phyloP scores from a whole-genome alignment of 1,284 basidiomycete genomes.

The Xanthoconium separans region DNA sequence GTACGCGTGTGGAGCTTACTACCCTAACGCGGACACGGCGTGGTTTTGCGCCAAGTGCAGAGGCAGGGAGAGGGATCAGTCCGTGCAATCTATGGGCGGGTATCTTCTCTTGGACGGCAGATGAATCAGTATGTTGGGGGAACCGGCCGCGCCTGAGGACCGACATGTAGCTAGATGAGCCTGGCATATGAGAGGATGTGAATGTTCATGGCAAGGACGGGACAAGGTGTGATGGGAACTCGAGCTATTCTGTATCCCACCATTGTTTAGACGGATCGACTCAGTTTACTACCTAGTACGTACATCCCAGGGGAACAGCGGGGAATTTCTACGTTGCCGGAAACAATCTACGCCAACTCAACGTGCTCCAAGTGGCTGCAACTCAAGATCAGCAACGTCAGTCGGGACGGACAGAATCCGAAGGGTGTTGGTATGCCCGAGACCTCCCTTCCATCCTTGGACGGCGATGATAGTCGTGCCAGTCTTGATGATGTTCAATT shows the following conservation, averaged over 20 bases:
- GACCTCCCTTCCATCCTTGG: constrained; percentile 98
- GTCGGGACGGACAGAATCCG: constrained; percentile 84
- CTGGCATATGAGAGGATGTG: not conserved
- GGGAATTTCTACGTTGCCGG: constrained; percentile 14
- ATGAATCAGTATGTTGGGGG: constrained; percentile 38
- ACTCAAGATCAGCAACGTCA: constrained; percentile 77
- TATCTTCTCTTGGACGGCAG: constrained; percentile 62
- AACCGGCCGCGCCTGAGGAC: constrained; percentile 12
- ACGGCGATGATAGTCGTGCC: constrained; percentile 93
- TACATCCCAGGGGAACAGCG: not conserved
- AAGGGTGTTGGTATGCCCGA: constrained; percentile 89
- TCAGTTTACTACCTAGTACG: constrained; percentile 2
- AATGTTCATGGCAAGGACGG: constrained; percentile 1
- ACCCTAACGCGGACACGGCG: constrained; percentile 50
- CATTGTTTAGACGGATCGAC: not conserved
- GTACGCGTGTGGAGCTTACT: constrained; percentile 47
- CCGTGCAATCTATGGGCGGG: constrained; percentile 22
- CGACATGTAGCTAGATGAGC: constrained; percentile 5
- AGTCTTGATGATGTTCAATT: constrained; percentile 85
- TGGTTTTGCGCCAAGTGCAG: constrained; percentile 37
- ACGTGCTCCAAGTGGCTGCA: constrained; percentile 60
- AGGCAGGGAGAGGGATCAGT: constrained; percentile 52
- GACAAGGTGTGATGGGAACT: not conserved
- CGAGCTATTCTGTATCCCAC: no score
- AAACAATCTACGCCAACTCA: constrained; percentile 15